phyloP scores from a whole-genome alignment of 2,329 filamentous ascomycete species.

The Fusarium pseudonygamai region DNA sequence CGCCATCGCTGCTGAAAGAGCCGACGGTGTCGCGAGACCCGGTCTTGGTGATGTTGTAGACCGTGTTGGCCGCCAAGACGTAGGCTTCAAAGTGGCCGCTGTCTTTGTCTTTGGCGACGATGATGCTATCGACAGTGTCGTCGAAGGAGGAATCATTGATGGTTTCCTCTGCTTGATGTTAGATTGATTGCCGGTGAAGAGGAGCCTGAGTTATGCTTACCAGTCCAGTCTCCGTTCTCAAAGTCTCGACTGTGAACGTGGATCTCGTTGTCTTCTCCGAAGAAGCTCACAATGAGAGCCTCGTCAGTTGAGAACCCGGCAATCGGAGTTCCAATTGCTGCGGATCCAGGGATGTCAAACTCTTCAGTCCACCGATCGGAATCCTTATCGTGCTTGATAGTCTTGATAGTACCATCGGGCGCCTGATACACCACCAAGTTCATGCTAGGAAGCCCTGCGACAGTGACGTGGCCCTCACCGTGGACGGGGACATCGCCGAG shows the following conservation, averaged over 20 bases:
- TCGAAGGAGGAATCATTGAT: neutral
- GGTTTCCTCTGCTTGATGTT: neutral
- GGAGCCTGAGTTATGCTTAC: neutral
- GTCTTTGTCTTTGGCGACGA: neutral
- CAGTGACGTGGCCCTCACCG: neutral
- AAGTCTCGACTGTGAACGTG: neutral
- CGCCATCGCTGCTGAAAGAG: fast-evolving
- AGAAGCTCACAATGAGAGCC: neutral
- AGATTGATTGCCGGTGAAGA: fast-evolving
- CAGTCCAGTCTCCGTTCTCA: neutral
- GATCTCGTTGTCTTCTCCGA: neutral
- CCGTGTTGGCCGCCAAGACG: fast-evolving
- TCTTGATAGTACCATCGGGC: neutral
- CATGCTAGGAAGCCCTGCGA: neutral
- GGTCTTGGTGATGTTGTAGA: neutral
- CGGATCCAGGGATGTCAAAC: neutral
- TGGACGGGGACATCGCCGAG: neutral
- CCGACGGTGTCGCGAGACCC: neutral
- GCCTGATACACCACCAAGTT: neutral
- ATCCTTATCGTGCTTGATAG: neutral
- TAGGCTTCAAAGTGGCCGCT: neutral
- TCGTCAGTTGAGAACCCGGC: neutral
- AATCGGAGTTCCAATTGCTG: neutral
- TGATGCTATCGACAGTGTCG: neutral
- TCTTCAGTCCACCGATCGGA: fast-evolving